Evolutionary conservation across 129 eudicot species (phyloP).

Genomic region (Kitagawia praeruptora): DNA sequence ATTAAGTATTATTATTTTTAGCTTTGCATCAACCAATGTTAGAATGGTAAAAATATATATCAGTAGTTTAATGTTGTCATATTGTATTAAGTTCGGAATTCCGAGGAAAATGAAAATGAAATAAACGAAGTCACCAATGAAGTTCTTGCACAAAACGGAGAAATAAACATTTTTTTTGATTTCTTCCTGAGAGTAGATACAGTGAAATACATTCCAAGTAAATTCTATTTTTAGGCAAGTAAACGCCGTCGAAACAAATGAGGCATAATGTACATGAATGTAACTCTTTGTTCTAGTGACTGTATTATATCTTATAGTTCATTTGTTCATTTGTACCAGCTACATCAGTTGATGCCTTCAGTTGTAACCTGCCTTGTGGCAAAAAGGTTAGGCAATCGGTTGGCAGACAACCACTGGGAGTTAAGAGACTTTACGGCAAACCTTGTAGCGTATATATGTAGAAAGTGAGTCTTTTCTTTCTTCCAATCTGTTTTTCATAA

Average conservation of each 20-base stretch:
- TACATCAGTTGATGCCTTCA: constrained; percentile 74
- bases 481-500: not conserved
- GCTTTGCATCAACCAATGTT: not conserved
- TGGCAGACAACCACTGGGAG: constrained; percentile 68
- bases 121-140: not conserved
- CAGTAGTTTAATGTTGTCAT: not conserved
- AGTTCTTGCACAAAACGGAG: not conserved
- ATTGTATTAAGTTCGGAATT: not conserved
- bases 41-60: not conserved
- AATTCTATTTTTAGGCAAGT: not conserved
- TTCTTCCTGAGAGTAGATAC: not conserved
- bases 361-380: constrained; percentile 55
- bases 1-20: not conserved
- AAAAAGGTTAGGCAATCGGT: constrained; percentile 52
- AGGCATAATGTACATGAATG: not conserved
- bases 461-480: constrained; percentile 27
- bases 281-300: too few relatives aligned
- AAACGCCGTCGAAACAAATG: not conserved
- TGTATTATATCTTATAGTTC: constrained; percentile 1
- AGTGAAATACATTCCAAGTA: not conserved
- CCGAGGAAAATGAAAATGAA: not conserved
- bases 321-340: constrained; percentile 27
- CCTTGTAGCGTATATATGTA: constrained; percentile 56
- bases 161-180: not conserved
- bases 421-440: constrained; percentile 61